Conservation (phyloP, 1,284 basidiomycete genomes). For the Cryptococcus maquisensis region DNA sequence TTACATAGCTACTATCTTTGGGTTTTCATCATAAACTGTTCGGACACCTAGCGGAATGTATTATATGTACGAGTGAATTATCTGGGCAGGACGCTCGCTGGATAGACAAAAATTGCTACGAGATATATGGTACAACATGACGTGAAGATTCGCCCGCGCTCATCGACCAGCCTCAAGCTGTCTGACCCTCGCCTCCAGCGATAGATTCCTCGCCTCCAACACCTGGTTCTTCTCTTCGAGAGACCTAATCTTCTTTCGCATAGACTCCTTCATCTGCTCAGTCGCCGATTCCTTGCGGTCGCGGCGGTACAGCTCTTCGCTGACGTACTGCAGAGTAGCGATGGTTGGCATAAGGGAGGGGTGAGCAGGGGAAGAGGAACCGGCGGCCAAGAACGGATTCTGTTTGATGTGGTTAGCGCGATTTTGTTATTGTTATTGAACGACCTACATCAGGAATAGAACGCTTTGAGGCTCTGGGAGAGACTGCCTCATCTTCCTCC, state of each 20-base stretch:
- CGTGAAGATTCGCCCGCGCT: not conserved
- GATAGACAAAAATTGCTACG: not conserved
- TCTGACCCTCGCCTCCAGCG: constrained; percentile 14
- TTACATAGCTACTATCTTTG: too few relatives aligned
- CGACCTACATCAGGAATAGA: constrained; percentile 5
- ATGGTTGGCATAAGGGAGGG: constrained; percentile 25
- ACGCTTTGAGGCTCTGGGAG: constrained; percentile 14
- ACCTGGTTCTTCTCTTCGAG: constrained; percentile 31
- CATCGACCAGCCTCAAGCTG: not conserved
- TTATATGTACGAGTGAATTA: not conserved
- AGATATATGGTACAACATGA: not conserved
- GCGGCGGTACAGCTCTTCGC: constrained; percentile 36
- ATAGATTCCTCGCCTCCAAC: constrained; percentile 19
- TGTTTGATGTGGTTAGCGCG: not conserved
- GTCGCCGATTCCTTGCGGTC: constrained; percentile 37
- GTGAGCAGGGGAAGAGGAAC: constrained; percentile 22
- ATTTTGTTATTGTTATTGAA: not conserved
- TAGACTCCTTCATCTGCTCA: constrained; percentile 37
- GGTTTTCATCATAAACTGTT: not conserved
- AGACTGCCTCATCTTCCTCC: constrained; percentile 11
- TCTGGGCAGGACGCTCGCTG: not conserved
- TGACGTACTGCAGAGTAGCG: constrained; percentile 24
- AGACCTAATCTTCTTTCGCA: constrained; percentile 33
- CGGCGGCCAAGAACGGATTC: constrained; percentile 29
- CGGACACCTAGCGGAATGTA: not conserved